phyloP scores from a whole-genome alignment of 371 early-diverging fungal species.

The Mortierella polycephala region DNA sequence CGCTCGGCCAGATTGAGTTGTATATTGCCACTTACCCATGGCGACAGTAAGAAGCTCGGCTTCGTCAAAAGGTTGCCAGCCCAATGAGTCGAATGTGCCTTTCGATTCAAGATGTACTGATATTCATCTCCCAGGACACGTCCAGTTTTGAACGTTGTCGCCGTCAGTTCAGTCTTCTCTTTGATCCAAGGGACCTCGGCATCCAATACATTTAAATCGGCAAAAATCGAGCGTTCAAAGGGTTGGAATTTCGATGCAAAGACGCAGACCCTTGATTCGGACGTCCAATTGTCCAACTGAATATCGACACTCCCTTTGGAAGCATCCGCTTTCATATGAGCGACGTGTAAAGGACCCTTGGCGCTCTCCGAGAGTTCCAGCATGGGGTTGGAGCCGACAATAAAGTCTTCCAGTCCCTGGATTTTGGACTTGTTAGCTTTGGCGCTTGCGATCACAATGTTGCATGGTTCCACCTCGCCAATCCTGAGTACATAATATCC shows the following conservation, averaged over 20 bases:
- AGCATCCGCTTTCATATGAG: not conserved
- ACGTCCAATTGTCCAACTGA: constrained; percentile 42
- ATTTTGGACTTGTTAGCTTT: constrained; percentile 14
- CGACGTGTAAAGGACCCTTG: constrained; percentile 22
- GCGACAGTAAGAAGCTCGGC: constrained; percentile 61
- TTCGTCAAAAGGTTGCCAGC: constrained; percentile 63
- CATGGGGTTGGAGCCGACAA: constrained; percentile 40
- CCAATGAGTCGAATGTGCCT: constrained; percentile 58
- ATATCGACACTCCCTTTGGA: constrained; percentile 10
- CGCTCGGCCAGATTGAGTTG: too few species aligned
- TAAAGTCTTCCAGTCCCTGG: constrained; percentile 22
- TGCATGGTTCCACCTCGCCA: constrained; percentile 2
- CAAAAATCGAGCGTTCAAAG: constrained; percentile 1
- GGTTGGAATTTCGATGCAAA: constrained; percentile 34
- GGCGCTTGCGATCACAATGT: constrained; percentile 14
- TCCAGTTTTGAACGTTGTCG: constrained; percentile 31
- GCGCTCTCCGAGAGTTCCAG: constrained; percentile 26
- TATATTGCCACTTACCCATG: constrained; percentile 54
- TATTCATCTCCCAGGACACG: constrained; percentile 66
- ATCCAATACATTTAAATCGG: constrained; percentile 7
- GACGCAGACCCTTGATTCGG: constrained; percentile 32
- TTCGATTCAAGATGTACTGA: constrained; percentile 66
- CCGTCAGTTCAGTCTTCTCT: constrained; percentile 15
- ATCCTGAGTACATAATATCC: constrained; percentile 39
- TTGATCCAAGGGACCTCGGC: constrained; percentile 24